Base-by-base conservation (phyloP, 2,329 filamentous ascomycete species). In the Blumeriella jaapii region DNA sequence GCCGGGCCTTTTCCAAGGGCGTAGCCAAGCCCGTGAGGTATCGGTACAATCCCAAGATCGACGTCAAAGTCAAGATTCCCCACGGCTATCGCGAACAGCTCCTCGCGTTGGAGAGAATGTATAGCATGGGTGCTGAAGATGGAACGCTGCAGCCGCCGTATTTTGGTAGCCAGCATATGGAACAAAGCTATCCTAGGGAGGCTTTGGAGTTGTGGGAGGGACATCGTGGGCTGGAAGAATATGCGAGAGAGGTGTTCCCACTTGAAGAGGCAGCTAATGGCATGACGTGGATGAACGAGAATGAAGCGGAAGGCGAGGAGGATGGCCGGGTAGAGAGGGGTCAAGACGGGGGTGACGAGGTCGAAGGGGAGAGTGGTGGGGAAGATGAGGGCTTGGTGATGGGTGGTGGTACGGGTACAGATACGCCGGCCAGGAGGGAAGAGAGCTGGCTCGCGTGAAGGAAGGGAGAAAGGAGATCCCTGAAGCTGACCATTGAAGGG, bases 211-310 rank as follows among this genome's bases (percentile, higher is more conserved):
- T 98, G 15, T 96, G 91, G 91, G 84, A 93, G 55, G 91, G 86
- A 3, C 85, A 85, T 47, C 71, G 91, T 36, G 82, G 84, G 18
- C 71, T 96, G 48, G 86, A 95, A 55, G 91, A 96, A 59, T 98
- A 96, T 57, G 89, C 89, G 1, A 71, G 82, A 31, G 91, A 96
- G 57, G 86, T 93, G 17, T 96, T 96, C 52, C 84, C 85, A 0
- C 70, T 95, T 9, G 91, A 98, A 59, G 91, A 98, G 61, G 81
- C 87, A 49, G 85, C 86, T 19, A 96, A 96, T 56, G 89, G 89
- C 4, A 63, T 91, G 53, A 84, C 81, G 11, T 98, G 91, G 91
- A 96, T 95, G 89, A 39, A 55, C 54, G 44, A 53, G 42, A 30
- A 52, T n/a, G n/a, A n/a, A n/a, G n/a, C n/a, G n/a, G n/a, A n/a